These are phyloP conservation scores for Phytopythium aichiense DNA, from an alignment of 352 stramenopile species.

Conservation along the genomic window DNA sequence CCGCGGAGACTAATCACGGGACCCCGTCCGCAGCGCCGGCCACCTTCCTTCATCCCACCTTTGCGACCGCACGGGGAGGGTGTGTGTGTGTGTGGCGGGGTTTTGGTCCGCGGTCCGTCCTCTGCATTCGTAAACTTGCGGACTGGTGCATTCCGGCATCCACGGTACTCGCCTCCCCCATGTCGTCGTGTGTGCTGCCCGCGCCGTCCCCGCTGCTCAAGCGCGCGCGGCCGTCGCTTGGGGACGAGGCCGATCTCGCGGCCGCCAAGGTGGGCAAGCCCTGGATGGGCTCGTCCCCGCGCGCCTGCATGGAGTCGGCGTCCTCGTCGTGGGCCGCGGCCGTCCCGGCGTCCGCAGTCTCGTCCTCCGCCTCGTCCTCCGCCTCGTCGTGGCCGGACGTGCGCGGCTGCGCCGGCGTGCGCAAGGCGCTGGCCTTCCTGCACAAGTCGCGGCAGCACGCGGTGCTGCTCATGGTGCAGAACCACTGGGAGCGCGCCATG, in stretches of 20 bases:
- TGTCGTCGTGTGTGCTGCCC: slow-evolving; percentile 51
- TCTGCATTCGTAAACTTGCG: slow-evolving; percentile 9
- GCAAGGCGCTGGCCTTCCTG: slow-evolving; percentile 61
- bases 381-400: slow-evolving; percentile 34
- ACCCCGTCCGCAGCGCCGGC: neutral
- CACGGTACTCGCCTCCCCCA: slow-evolving; percentile 3
- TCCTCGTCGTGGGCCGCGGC: neutral
- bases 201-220: slow-evolving; percentile 32
- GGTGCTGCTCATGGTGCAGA: slow-evolving; percentile 71
- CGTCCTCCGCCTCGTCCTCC: slow-evolving; percentile 13
- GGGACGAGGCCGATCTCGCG: slow-evolving; percentile 13
- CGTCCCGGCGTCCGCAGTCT: neutral
- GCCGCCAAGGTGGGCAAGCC: slow-evolving; percentile 56
- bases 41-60: neutral
- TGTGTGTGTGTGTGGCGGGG: too few species aligned
- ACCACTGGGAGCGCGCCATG: slow-evolving; percentile 74
- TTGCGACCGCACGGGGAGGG: neutral
- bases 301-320: slow-evolving; percentile 13
- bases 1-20: neutral
- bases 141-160: neutral
- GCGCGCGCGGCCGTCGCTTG: slow-evolving; percentile 36
- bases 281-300: slow-evolving; percentile 43
- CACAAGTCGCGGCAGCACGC: slow-evolving; percentile 67
- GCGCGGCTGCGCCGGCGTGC: slow-evolving; percentile 50
- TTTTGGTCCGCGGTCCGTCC: neutral